Conservation (phyloP, 108 stramenopile species). For the Skeletonema grethae region DNA sequence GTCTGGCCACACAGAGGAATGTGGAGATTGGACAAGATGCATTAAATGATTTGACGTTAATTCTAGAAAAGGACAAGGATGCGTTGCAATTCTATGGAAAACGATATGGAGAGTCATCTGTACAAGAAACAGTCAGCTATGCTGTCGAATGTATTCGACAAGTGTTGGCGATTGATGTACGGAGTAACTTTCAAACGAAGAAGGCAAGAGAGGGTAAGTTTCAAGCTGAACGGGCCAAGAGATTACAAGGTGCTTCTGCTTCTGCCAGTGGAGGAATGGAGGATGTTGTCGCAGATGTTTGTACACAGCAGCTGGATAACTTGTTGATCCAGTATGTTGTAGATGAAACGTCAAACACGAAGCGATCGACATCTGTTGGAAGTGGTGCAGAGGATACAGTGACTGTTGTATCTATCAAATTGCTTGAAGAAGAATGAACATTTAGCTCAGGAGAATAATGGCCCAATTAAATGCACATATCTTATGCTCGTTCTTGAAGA, state of each 20-base stretch:
- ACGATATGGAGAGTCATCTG: conserved; percentile 27
- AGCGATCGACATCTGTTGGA: conserved; percentile 26
- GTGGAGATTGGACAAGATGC: conserved; percentile 57
- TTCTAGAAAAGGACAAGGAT: conserved; percentile 30
- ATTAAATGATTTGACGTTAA: conserved; percentile 36
- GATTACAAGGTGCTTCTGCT: conserved; percentile 39
- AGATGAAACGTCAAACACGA: conserved; percentile 28
- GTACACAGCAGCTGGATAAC: conserved; percentile 87
- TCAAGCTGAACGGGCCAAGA: conserved; percentile 72
- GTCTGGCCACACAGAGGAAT: conserved; percentile 61
- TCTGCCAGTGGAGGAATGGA: background rate
- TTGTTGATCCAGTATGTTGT: conserved; percentile 67
- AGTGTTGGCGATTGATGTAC: conserved; percentile 80
- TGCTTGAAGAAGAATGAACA: background rate
- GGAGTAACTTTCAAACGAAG: conserved; percentile 76
- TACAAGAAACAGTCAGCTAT: conserved; percentile 35
- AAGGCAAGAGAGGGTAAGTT: conserved; percentile 78
- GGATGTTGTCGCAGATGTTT: conserved; percentile 19
- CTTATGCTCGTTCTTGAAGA: too few species aligned
- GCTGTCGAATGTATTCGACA: conserved; percentile 64
- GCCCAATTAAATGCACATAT: too few species aligned
- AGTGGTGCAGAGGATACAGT: conserved; percentile 67
- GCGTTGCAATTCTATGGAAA: conserved; percentile 76
- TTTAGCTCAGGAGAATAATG: too few species aligned
- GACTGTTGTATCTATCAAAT: conserved; percentile 46